Base-by-base conservation (phyloP, 2,329 filamentous ascomycete genomes). In the Cytospora paraplurivora region DNA sequence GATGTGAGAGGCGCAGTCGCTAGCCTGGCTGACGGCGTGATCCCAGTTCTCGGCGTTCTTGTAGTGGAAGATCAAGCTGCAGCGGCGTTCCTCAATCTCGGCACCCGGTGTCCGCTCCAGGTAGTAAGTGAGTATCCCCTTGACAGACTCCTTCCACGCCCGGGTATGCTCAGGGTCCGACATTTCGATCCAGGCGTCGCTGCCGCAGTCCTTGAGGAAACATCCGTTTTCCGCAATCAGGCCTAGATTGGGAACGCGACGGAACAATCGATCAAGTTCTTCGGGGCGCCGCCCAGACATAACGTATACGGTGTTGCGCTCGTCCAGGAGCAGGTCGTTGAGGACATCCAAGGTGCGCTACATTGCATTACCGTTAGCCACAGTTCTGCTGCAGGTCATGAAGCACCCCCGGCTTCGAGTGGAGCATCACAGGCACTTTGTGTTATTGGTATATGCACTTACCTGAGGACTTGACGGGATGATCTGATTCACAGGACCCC, bases 151-250 rank as follows among this genome's bases (percentile, higher is more conserved):
- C 76, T 97, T 97, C 94, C 94, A 98, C 4, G 82, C 81, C 33
- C 82, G 79, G 65, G 92, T 89, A 69, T 89, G 84, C 3, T 85
- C 81, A 1, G 85, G 81, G 72, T 97, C 88, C 2, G 89, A 88
- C 76, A 96, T 89, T 67, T 89, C 87, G 2, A 84, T 85, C 95
- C 95, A 98, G 41, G 85, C 82, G 32, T 85, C 83, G 17, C 80
- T 82, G 21, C 87, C 84, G 53, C 85, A 86, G 67, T 91, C 85
- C 69, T 90, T 91, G 63, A 97, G 79, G 76, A 96, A 98, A 74
- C 92, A 96, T 1, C 94, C 94, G 68, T 97, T 97, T 77, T 98
- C 94, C 0, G 94, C 94, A 68, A 98, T 96, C 5, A 98, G 81
- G 3, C 95, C 95, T 3, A 97, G 79, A 65, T 90, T 89, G 6